Evolutionary conservation across 106 monocot species (phyloP).

Genomic region (Dioscorea dumetorum): DNA sequence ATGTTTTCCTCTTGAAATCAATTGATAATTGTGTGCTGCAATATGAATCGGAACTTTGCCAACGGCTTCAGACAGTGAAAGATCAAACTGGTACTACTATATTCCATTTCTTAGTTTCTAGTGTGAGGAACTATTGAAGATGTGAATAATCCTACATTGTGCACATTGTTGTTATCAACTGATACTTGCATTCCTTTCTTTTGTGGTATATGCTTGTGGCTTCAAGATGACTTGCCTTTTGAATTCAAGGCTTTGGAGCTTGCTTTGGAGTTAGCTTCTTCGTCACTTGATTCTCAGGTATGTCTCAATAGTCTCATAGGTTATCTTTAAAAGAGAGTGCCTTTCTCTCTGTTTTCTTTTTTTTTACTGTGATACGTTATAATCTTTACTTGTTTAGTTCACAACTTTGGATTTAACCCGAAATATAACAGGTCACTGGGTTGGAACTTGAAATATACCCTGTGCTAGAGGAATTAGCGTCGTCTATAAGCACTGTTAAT

Average conservation of each 20-base stretch:
- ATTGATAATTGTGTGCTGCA: conserved; percentile 34
- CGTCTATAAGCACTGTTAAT: conserved; percentile 26
- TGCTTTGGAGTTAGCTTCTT: conserved; percentile 52
- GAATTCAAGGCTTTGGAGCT: conserved; percentile 72
- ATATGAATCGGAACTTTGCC: conserved; percentile 38
- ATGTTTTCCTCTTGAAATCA: conserved; percentile 55
- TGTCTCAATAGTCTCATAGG: not conserved
- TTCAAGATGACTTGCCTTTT: conserved; percentile 56
- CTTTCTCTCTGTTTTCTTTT: no score
- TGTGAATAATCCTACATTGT: not conserved
- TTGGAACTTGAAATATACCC: conserved; percentile 39
- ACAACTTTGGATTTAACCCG: not conserved
- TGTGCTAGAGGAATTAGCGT: conserved; percentile 46
- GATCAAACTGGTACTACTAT: conserved; percentile 31
- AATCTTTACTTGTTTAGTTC: not conserved
- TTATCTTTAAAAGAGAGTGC: no score
- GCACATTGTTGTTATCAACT: not conserved
- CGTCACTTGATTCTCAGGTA: conserved; percentile 69
- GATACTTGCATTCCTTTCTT: not conserved
- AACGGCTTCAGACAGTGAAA: conserved; percentile 29
- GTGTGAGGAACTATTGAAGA: not conserved
- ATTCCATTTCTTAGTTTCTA: not conserved
- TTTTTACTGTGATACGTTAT: no score
- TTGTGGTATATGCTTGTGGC: not conserved
- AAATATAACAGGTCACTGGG: conserved; percentile 29